Percentiles rank a stretch among this genome's conserved stretches.
phyloP scores from a whole-genome alignment of 805 yeast species.

The Pachysolen tannophilus region DNA sequence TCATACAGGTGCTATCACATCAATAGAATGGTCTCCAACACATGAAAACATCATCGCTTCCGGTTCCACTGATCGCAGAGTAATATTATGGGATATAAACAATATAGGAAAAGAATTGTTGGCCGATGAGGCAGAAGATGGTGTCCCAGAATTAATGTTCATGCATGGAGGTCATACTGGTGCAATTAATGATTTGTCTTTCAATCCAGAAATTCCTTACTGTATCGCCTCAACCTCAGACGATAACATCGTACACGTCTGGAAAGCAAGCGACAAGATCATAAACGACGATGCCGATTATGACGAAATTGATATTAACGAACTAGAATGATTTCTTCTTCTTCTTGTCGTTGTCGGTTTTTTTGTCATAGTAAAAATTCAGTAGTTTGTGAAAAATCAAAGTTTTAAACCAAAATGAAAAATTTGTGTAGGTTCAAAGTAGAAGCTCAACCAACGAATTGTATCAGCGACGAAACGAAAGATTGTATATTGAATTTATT shows the following conservation, averaged over 20 bases:
- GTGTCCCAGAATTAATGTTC: conserved; percentile 81
- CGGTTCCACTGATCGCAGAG: conserved; percentile 69
- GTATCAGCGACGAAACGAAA: no score
- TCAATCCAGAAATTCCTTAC: conserved; percentile 73
- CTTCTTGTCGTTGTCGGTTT: no score
- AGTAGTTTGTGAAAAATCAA: no score
- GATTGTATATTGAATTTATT: no score
- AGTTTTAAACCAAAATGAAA: no score
- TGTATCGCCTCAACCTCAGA: conserved; percentile 58
- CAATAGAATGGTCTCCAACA: conserved; percentile 71
- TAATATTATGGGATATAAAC: conserved; percentile 73
- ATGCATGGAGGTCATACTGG: conserved; percentile 92
- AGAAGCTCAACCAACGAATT: no score
- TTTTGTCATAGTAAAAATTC: no score
- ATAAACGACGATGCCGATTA: conserved; percentile 18
- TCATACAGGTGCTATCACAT: conserved; percentile 65
- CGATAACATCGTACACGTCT: conserved; percentile 52
- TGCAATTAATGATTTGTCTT: conserved; percentile 62
- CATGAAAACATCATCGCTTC: conserved; percentile 72
- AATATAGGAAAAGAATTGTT: conserved; percentile 79
- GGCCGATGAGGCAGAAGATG: conserved; percentile 87
- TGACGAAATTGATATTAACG: conserved; percentile 8
- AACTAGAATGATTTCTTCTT: conserved; percentile 10
- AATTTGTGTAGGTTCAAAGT: no score
- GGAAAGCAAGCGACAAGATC: conserved; percentile 36